A percentile compares a stretch with the other conserved stretches of the same genome.
These are phyloP conservation scores for Mucor irregularis DNA, from an alignment of 371 early-diverging fungal genomes.

Conservation along the genomic window DNA sequence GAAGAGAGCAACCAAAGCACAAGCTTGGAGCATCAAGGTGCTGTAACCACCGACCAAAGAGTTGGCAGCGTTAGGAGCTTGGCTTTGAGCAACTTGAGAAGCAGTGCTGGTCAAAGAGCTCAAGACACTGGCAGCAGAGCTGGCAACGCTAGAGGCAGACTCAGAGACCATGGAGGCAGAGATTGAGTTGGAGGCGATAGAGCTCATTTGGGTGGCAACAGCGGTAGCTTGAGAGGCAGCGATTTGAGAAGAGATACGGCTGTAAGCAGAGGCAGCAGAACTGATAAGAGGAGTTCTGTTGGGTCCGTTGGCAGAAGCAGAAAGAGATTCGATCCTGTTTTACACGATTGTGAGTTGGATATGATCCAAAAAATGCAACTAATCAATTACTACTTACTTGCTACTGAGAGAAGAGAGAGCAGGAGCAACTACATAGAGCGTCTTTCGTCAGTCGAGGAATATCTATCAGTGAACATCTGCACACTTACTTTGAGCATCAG, in stretches of 20 bases:
- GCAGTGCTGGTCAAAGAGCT: constrained; percentile 3
- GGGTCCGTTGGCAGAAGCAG: background rate
- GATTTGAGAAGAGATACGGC: constrained; percentile 24
- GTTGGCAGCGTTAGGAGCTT: background rate
- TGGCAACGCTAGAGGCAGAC: background rate
- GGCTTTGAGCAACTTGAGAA: background rate
- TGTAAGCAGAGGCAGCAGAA: constrained; percentile 27
- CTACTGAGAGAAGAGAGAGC: constrained; percentile 20
- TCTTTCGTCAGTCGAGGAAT: background rate
- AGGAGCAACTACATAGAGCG: constrained; percentile 4
- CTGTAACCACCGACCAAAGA: background rate
- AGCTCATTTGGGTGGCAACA: background rate
- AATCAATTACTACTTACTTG: constrained; percentile 8
- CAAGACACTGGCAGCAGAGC: constrained; percentile 1
- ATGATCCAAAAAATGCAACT: background rate
- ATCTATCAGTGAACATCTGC: too few species aligned
- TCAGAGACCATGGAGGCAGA: background rate
- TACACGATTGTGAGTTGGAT: too few species aligned
- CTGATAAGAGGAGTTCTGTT: background rate
- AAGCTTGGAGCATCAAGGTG: constrained; percentile 3
- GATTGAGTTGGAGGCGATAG: background rate
- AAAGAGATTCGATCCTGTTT: constrained; percentile 5
- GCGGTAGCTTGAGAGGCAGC: constrained; percentile 1
- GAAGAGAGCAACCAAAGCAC: constrained; percentile 19
- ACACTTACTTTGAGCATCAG: constrained; percentile 17